phyloP scores from a whole-genome alignment of 306 rosid species.

The Trichosanthes cucumerina region DNA sequence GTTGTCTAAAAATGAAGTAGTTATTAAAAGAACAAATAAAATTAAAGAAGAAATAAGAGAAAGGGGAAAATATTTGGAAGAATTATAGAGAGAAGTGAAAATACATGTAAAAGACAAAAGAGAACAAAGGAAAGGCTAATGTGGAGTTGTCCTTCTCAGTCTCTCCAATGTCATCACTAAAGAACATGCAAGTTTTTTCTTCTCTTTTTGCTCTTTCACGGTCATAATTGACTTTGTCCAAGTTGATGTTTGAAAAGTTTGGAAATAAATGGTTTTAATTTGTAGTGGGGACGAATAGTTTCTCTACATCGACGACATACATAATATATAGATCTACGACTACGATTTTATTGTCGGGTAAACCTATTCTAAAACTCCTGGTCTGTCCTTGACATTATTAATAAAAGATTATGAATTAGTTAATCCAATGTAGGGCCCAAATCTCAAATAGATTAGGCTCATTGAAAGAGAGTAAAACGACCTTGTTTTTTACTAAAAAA shows the following conservation, averaged over 20 bases:
- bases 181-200: neutral
- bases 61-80: neutral
- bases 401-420: neutral
- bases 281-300: neutral
- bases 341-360: neutral
- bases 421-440: neutral
- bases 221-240: neutral
- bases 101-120: neutral
- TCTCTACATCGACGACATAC: neutral
- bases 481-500: neutral
- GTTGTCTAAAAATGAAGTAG: too few relatives aligned
- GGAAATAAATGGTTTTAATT: neutral
- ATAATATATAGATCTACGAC: neutral
- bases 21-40: too few relatives aligned
- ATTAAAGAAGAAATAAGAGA: neutral
- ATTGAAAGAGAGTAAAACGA: too few relatives aligned
- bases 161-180: neutral
- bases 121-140: neutral
- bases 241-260: neutral
- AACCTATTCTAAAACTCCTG: neutral
- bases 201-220: neutral
- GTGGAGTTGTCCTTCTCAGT: neutral
- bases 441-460: neutral
- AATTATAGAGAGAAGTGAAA: neutral
- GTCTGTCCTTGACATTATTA: neutral